phyloP scores from a whole-genome alignment of 306 rosid genomes.

The Pueraria montana region DNA sequence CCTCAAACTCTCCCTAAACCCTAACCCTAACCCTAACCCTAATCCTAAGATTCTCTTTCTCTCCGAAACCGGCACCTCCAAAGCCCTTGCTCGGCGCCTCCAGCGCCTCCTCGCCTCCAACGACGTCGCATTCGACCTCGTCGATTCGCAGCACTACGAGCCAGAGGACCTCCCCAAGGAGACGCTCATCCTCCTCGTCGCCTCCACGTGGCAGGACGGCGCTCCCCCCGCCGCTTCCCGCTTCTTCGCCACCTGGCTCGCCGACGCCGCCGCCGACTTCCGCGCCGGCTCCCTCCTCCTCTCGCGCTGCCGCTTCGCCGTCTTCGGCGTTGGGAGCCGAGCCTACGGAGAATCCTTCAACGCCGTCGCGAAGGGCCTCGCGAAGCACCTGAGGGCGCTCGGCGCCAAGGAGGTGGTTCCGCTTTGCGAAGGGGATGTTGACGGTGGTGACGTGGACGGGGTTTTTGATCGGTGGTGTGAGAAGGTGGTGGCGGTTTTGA shows the following conservation, averaged over 20 bases:
- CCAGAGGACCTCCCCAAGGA: conserved; percentile 93
- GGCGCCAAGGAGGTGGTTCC: conserved; percentile 84
- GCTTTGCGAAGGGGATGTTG: conserved; percentile 79
- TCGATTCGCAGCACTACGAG: conserved; percentile 72
- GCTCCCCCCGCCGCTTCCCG: conserved; percentile 64
- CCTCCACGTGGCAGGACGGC: conserved; percentile 96
- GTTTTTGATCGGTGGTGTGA: conserved; percentile 79
- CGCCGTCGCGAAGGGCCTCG: conserved; percentile 72
- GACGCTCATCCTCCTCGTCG: conserved; percentile 65
- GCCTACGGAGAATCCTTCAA: conserved; percentile 76
- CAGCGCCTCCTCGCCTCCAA: conserved; percentile 62
- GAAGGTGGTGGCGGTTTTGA: conserved; percentile 63
- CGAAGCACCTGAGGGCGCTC: conserved; percentile 68
- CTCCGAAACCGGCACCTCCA: conserved; percentile 84
- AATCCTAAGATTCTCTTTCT: conserved; percentile 72
- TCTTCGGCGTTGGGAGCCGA: conserved; percentile 90
- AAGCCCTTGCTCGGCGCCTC: conserved; percentile 82
- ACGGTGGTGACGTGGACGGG: conserved; percentile 69
- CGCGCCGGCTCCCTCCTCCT: conserved; percentile 86
- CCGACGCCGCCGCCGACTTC: conserved; percentile 84
- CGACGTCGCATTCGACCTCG: conserved; percentile 65
- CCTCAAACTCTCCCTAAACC: conserved; percentile 58
- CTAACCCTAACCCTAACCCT: conserved; percentile 40
- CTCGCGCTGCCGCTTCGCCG: conserved; percentile 66
- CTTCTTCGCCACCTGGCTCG: conserved; percentile 87